Evolutionary conservation across 257 asterid genomes (phyloP), one percentile per base, ranked within the genome.

Genomic region (Fraxinus anomala): DNA sequence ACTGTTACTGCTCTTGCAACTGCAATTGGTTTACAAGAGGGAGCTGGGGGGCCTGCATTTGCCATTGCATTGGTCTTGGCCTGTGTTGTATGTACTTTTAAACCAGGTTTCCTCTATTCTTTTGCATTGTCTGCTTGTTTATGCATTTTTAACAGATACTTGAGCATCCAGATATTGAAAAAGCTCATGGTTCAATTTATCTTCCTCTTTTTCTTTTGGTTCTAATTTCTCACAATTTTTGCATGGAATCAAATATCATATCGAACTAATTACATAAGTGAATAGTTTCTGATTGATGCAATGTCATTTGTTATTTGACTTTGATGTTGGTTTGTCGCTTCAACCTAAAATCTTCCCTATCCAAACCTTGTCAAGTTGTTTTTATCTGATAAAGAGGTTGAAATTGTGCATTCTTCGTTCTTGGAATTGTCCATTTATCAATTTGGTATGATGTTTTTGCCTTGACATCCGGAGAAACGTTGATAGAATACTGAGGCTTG

Each of bases 41-140:
- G 99, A 73, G 76, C 84, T 4, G 94, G 93, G 24, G 91, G 87
- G 79, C 81, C 97, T 65, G 83, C 96, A 72, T 95, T 93, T 74
- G 97, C 97, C 26, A 91, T 95, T 77, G 97, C 99, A 0, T 90
- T 92, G 77, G 88, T 93, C 90, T 86, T 95, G 93, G 97, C 99
- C 79, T 95, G 93, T 85, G 94, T 95, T 89, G 99, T 95, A 94
- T 85, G 99, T 95, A 88, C 87, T 91, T 93, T 88, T 90, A 82
- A 87, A 83, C 92, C 92, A 85, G 94, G 90, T 87, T 84, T 86
- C 78, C 82, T 88, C 80, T 90, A 83, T 85, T n/a, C 85, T 88
- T 83, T 69, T 82, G 85, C 68, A 82, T 81, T 77, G 78, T 84
- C 66, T 69, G 82, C 77, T 81, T 75, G 85, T 74, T 77, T 74